Evolutionary conservation across 1,139 yeast species (phyloP), one percentile per base, ranked within the genome.

Genomic region (Yamadazyma kanchanaburiensis): DNA sequence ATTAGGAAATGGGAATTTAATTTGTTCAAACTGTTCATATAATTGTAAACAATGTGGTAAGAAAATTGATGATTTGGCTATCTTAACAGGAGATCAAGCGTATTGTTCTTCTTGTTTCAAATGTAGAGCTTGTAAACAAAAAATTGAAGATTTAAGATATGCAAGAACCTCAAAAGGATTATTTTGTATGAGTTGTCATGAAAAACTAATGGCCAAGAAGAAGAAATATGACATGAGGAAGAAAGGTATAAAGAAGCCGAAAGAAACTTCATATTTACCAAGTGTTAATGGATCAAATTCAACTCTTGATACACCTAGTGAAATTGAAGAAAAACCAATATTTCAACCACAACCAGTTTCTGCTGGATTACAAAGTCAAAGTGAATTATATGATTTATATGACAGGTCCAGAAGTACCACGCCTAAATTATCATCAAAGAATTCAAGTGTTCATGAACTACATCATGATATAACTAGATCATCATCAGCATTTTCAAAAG

Each of bases 1-100:
- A 3, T 65, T 91, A 33, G 97, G 96, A 2, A 87, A 94, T 37
- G 97, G 98, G 20, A 82, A 85, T 34, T 64, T 94, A 35, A 86
- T 94, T 15, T 91, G 98, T 55, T 80, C 88, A 32, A 84, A 81
- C 40, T 91, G 98, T 56, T 84, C 95, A 10, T 94, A 89, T 53
- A 77, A 80, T 30, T 91, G 98, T 57, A 80, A 81, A 48, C 80
- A 80, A 38, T 94, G 98, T 64, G 78, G 80, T 32, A 84, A 85
- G 52, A 86, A 88, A 55, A 91, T 91, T 40, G 95, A 87, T 50
- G 96, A 91, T 54, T 68, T 89, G 62, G 98, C 98, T n/a, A 89
- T 91, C 22, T 70, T 89, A 27, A 88, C 97, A 1, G 96, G 96
- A 14, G 94, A 83, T 46, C 94, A 86, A 51, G 96, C 97, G 4